Conservation (phyloP, 495 filamentous ascomycete species). For the Penicillium argentinense region DNA sequence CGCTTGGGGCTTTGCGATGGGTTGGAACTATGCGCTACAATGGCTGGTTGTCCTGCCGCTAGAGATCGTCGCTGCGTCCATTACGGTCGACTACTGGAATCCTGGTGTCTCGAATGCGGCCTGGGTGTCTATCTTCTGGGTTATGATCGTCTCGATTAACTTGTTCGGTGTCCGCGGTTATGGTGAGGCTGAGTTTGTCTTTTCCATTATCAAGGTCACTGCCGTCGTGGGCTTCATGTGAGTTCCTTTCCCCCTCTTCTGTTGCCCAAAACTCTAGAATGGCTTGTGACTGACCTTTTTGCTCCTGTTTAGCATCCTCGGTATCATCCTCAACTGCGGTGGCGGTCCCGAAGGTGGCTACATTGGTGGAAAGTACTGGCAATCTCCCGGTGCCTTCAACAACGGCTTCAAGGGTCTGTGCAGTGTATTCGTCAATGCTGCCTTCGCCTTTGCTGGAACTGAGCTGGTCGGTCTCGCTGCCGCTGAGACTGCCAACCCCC, state of each 20-base stretch:
- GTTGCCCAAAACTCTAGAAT: too few species aligned
- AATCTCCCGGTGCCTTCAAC: conserved; percentile 82
- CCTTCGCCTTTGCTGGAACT: conserved; percentile 89
- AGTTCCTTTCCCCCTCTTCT: conserved; percentile 36
- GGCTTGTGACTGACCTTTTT: not conserved
- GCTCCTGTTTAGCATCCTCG: conserved; percentile 58
- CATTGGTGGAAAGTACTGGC: conserved; percentile 83
- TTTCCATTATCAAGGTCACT: conserved; percentile 80
- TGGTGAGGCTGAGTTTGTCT: conserved; percentile 88
- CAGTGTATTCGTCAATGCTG: conserved; percentile 88
- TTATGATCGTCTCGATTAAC: conserved; percentile 75
- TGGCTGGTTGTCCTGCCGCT: conserved; percentile 88
- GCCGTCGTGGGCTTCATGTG: conserved; percentile 89
- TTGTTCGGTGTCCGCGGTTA: conserved; percentile 84
- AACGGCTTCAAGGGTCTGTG: conserved; percentile 94
- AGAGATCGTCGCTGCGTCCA: conserved; percentile 87
- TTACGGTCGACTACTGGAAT: conserved; percentile 88
- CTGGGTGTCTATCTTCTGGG: conserved; percentile 83
- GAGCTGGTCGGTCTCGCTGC: conserved; percentile 92
- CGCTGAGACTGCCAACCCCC: conserved; percentile 82
- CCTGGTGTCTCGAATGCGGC: conserved; percentile 63
- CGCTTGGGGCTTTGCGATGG: conserved; percentile 97
- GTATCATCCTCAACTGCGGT: conserved; percentile 75
- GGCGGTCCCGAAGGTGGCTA: conserved; percentile 75
- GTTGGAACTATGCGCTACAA: conserved; percentile 96